Evolutionary conservation across 2,329 filamentous ascomycete genomes (phyloP).

Genomic region (Fusarium sp.): DNA sequence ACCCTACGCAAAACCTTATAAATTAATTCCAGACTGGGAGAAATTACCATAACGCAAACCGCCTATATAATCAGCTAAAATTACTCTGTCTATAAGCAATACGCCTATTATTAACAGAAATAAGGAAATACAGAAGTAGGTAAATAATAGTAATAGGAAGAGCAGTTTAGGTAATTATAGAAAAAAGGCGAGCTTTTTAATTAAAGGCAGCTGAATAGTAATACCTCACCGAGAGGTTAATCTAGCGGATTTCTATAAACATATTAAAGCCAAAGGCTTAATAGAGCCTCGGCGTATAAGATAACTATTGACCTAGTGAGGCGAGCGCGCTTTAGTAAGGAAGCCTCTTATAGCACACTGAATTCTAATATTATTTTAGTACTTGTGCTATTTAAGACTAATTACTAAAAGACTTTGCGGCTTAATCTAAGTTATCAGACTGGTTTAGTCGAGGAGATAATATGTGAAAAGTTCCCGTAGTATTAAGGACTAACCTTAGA

Average conservation of each 20-base stretch:
- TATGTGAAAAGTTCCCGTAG: conserved; percentile 64
- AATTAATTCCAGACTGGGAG: conserved; percentile 32
- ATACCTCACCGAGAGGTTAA: conserved; percentile 89
- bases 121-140: conserved; percentile 90
- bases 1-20: conserved; percentile 34
- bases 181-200: conserved; percentile 89
- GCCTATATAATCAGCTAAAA: conserved; percentile 66
- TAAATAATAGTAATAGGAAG: conserved; percentile 74
- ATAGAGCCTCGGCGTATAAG: conserved; percentile 93
- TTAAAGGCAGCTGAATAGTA: conserved; percentile 85
- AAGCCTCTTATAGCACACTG: conserved; percentile 76
- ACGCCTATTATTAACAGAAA: conserved; percentile 94
- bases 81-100: conserved; percentile 88
- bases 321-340: conserved; percentile 82
- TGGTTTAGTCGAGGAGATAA: conserved; percentile 84
- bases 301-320: conserved; percentile 94
- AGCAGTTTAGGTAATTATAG: conserved; percentile 93
- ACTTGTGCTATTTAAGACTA: conserved; percentile 95
- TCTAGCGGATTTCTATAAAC: conserved; percentile 90
- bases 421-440: conserved; percentile 85
- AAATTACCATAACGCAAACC: conserved; percentile 45
- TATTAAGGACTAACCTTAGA: conserved; percentile 88
- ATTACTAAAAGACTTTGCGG: conserved; percentile 85
- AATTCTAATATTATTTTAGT: conserved; percentile 78
- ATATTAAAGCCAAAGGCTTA: conserved; percentile 86